Evolutionary conservation across 2,329 filamentous ascomycete species (phyloP).

Genomic region (Ascochyta fabae): DNA sequence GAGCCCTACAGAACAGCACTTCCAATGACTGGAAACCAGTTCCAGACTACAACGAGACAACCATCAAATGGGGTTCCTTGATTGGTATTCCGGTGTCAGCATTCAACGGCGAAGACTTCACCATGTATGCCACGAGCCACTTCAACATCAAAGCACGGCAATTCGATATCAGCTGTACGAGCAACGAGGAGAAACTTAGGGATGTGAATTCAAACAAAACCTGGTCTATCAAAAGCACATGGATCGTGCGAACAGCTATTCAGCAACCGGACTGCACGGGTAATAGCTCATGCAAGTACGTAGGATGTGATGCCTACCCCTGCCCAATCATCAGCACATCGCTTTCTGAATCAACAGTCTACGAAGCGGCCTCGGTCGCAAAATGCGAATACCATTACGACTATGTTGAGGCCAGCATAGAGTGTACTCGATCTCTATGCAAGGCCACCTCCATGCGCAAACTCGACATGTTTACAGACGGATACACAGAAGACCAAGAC

Average conservation of each 20-base stretch:
- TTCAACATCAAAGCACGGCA: constrained; percentile 36
- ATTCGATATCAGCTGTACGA: constrained; percentile 35
- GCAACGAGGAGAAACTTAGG: constrained; percentile 15
- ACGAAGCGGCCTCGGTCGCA: constrained; percentile 21
- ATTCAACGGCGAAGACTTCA: background rate
- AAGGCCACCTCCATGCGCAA: constrained; percentile 27
- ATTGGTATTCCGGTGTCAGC: constrained; percentile 33
- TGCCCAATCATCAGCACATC: constrained; percentile 31
- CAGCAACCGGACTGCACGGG: background rate
- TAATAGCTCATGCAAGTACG: background rate
- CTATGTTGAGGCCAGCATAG: constrained; percentile 28
- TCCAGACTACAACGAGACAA: constrained; percentile 16
- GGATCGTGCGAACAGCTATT: constrained; percentile 1
- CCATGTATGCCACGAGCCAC: constrained; percentile 13
- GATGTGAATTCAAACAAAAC: background rate
- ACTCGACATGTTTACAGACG: constrained; percentile 24
- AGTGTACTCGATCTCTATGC: constrained; percentile 29
- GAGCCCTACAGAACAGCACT: constrained; percentile 27
- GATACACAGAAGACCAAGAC: constrained; percentile 22
- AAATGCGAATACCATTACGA: constrained; percentile 25
- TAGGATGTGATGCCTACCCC: constrained; percentile 25
- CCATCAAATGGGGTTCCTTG: constrained; percentile 32
- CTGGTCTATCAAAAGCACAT: constrained; percentile 13
- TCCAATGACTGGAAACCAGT: constrained; percentile 28
- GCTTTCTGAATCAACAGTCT: background rate